Conservation (phyloP, 2,329 filamentous ascomycete species). For the Magnaporthales sp. region DNA sequence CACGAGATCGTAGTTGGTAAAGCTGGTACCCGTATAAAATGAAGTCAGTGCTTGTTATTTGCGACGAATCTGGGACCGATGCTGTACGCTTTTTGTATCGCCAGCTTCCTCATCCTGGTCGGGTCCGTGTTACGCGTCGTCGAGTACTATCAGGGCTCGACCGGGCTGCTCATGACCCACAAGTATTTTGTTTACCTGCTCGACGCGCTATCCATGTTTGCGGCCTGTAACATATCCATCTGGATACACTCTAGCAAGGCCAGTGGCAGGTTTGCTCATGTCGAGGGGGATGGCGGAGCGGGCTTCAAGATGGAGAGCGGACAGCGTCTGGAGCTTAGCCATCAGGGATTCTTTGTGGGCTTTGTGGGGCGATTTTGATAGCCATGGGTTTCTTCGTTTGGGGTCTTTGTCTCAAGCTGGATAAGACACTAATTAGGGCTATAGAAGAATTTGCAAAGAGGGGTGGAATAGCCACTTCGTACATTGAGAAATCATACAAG, state of each 20-base stretch:
- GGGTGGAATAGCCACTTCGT: no score
- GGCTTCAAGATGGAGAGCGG: neutral
- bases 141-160: constrained; percentile 25
- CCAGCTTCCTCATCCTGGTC: constrained; percentile 23
- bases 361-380: neutral
- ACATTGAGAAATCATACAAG: no score
- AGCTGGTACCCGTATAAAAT: no score
- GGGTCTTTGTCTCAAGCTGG: neutral
- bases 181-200: constrained; percentile 23
- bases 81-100: constrained; percentile 13
- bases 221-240: neutral
- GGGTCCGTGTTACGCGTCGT: constrained; percentile 27
- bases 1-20: no score
- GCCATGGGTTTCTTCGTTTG: neutral
- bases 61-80: no score
- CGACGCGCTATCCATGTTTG: constrained; percentile 11
- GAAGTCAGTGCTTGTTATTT: no score
- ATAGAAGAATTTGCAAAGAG: no score
- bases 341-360: neutral
- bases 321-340: neutral
- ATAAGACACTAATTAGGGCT: no score
- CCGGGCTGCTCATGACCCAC: constrained; percentile 18
- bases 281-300: neutral
- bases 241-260: neutral
- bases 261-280: neutral